A percentile compares a stretch with the other conserved stretches of the same genome.
phyloP scores from a whole-genome alignment of 2,329 filamentous ascomycete genomes.

The Mycosphaerella arachidis region DNA sequence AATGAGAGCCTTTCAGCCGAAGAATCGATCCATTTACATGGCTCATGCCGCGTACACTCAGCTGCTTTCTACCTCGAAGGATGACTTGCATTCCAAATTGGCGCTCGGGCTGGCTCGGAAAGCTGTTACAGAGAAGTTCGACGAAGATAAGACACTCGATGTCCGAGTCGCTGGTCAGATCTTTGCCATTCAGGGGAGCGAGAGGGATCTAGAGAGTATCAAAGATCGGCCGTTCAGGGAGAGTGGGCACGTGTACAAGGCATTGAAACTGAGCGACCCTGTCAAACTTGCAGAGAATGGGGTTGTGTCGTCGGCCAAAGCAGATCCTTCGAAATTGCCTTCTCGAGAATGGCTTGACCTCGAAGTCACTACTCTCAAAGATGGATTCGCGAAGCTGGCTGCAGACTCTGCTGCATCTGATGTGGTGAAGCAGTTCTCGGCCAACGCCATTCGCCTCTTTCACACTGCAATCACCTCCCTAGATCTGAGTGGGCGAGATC shows the following conservation, averaged over 20 bases:
- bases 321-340: slow-evolving; percentile 8
- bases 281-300: slow-evolving; percentile 2
- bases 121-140: slow-evolving; percentile 31
- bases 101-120: slow-evolving; percentile 30
- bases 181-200: slow-evolving; percentile 26
- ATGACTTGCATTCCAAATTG: slow-evolving; percentile 28
- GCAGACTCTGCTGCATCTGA: slow-evolving; percentile 9
- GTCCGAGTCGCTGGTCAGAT: slow-evolving; percentile 32
- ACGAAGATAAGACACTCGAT: slow-evolving; percentile 28
- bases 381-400: slow-evolving; percentile 19
- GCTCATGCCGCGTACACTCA: slow-evolving; percentile 34
- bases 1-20: slow-evolving; percentile 29
- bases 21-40: slow-evolving; percentile 31
- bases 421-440: slow-evolving; percentile 21
- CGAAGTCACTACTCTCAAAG: slow-evolving; percentile 24
- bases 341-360: slow-evolving; percentile 20
- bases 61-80: slow-evolving; percentile 26
- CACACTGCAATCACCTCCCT: slow-evolving; percentile 17
- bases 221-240: slow-evolving; percentile 22
- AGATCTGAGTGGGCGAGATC: slow-evolving; percentile 15
- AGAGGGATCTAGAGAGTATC: slow-evolving; percentile 26
- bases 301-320: not conserved
- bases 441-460: slow-evolving; percentile 26
- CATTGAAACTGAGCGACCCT: slow-evolving; percentile 16
- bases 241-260: slow-evolving; percentile 31